Base-by-base conservation (phyloP, 116 monocot genomes). In the Papilionanthe hybrid region DNA sequence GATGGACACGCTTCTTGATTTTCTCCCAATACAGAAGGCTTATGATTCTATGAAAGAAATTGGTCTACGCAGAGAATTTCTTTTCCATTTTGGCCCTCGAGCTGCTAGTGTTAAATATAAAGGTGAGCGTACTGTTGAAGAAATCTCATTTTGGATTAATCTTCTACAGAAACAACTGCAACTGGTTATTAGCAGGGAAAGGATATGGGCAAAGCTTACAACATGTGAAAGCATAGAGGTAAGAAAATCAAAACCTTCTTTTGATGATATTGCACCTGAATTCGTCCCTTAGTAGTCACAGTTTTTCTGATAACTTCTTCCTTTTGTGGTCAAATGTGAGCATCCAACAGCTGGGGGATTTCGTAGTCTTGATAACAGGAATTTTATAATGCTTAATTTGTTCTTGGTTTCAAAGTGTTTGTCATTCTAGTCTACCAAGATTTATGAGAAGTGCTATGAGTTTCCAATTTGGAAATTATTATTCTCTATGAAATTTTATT, bases 211-310 rank as follows among this genome's bases (percentile, higher is more conserved):
- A 84, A 90, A 91, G 85, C 83, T 99, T 74, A 99, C 91, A 60
- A 99, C 99, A 78, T 91, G 87, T 91, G 99, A 99, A 86, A 91
- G 95, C 75, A 99, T 99, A 80, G 95, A 99, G 99, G 99, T 94
- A 75, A 78, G 85, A 78, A 30, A 45, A 77, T 37, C 78, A 18
- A 79, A 72, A 27, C 47, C 18, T n/a, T 42, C 20, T 80, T 60
- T 71, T 4, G 13, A 12, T 45, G 10, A 45, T 6, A 10, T 45
- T 45, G 45, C 45, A 45, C 10, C 9, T 45, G 45, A 45, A 45
- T 45, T 19, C 37, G 37, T 37, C 37, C 37, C 37, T 37, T 37
- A 37, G 65, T n/a, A n/a, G 65, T 65, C 7, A 65, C 65, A 65
- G 22, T 6, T 23, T 22, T 65, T 1, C 22, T 6, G n/a, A 65